Base-by-base conservation (phyloP, 371 early-diverging fungal genomes). In the Nematocida displodere region DNA sequence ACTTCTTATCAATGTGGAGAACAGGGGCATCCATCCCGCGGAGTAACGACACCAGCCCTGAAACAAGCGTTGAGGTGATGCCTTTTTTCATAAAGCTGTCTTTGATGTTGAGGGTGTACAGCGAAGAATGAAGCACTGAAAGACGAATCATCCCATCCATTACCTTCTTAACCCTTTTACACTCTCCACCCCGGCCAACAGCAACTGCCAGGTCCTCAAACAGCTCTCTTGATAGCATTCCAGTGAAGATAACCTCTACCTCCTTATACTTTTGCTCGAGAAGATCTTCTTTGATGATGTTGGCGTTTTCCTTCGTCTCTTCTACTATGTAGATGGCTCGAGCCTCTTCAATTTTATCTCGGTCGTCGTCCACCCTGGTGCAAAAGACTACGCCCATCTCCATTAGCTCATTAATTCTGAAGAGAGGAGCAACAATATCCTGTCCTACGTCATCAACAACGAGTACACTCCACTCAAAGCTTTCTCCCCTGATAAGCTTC, bases 331-430 rank as follows among this genome's bases (percentile, higher is more conserved):
- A 97, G 44, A 99, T 85, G 0, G 97, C 96, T 5, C 97, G 95
- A 0, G 93, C 95, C 82, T 95, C 95, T 0, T 89, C 86, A 48
- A 95, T 90, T 8, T 91, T 83, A 54, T 90, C 87, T 44, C 97
- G 86, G 28, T 88, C 89, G 49, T 89, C 87, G 40, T 86, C 86
- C 42, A 95, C 54, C 7, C 79, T 62, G 36, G 95, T 91, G 77
- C 96, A 94, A 33, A 94, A 91, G 1, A 97, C 97, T 33, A 99
- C 88, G n/a, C 96, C 96, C 78, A 89, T 87, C 66, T 95, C 94
- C 64, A 97, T 89, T 65, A 99, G 88, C 80, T 97, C 95, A 80
- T 89, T 92, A 20, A 96, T 91, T 65, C 90, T 90, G 65, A 97
- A 87, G 29, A 96, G 87, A n/a, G 95, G 93, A 7, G 94, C 91